A percentile compares a stretch with the other conserved stretches of the same genome.
These are phyloP conservation scores for Penicillium fuscoglaucum DNA, from an alignment of 2,329 filamentous ascomycete species.

Conservation along the genomic window DNA sequence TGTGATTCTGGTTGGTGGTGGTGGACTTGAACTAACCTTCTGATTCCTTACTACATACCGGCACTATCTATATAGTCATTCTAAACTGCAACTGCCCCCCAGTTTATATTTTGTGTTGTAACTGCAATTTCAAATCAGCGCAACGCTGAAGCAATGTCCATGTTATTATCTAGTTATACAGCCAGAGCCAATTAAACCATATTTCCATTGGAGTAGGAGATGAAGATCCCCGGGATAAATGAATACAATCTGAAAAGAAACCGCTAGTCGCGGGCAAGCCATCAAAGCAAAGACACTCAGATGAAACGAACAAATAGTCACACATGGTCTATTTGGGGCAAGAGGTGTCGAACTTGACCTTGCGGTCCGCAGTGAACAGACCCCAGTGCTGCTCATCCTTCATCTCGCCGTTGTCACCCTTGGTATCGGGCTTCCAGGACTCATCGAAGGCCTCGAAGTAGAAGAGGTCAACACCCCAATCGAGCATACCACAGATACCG, in stretches of 20 bases:
- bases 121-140: neutral
- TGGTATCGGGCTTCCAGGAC: conserved; percentile 65
- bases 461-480: conserved; percentile 68
- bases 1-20: no score
- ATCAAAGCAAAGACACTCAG: neutral
- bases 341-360: conserved; percentile 56
- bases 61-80: no score
- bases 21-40: no score
- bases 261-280: neutral
- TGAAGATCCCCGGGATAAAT: conserved; percentile 4
- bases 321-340: conserved; percentile 38
- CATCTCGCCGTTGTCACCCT: conserved; percentile 62
- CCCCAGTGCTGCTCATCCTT: conserved; percentile 70
- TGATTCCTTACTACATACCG: no score
- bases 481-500: conserved; percentile 63
- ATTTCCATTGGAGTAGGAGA: conserved; percentile 7
- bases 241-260: conserved; percentile 18
- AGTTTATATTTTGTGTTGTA: neutral
- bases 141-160: neutral
- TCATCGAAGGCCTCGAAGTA: conserved; percentile 75
- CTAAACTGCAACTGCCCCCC: no score
- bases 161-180: neutral
- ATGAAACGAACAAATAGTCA: conserved; percentile 1
- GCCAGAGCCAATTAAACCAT: neutral
- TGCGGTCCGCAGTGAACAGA: conserved; percentile 61